Conservation (phyloP, 2,329 filamentous ascomycete genomes). For the Cercospora zeae-maydis region DNA sequence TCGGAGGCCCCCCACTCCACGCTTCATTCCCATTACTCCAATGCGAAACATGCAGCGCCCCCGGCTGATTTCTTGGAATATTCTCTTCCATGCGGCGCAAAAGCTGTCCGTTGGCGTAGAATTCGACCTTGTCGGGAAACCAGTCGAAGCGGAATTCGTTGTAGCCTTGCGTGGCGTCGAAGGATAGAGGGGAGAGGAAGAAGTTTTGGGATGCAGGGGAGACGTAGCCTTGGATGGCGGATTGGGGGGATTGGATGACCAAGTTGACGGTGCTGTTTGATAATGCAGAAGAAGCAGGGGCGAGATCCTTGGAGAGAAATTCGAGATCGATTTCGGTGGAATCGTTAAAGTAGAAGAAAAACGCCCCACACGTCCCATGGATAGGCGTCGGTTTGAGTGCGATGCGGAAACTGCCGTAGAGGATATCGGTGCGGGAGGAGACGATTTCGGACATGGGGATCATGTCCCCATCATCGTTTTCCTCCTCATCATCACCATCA, state of each 20-base stretch:
- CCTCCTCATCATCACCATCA: background rate
- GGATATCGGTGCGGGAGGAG: conserved; percentile 57
- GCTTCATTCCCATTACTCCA: conserved; percentile 70
- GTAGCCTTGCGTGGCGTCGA: conserved; percentile 62
- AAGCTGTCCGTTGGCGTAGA: conserved; percentile 63
- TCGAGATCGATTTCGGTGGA: conserved; percentile 80
- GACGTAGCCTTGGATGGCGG: conserved; percentile 55
- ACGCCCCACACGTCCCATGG: conserved; percentile 69
- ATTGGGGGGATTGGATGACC: conserved; percentile 66
- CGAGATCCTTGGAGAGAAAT: conserved; percentile 56
- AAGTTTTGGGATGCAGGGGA: conserved; percentile 53
- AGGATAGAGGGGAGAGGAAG: conserved; percentile 57
- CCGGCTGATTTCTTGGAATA: conserved; percentile 52
- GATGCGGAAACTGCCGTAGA: conserved; percentile 67
- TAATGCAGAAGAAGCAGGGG: background rate
- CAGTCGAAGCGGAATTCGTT: conserved; percentile 83
- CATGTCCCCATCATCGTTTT: conserved; percentile 24
- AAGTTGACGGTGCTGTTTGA: conserved; percentile 58
- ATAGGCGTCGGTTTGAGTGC: conserved; percentile 61
- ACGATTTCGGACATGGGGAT: conserved; percentile 64
- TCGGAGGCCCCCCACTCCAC: conserved; percentile 71
- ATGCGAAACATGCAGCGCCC: conserved; percentile 68
- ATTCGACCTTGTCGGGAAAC: conserved; percentile 58
- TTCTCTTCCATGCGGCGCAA: conserved; percentile 52
- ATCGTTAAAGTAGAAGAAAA: conserved; percentile 81